Evolutionary conservation across 1,284 basidiomycete species (phyloP).

Genomic region (Cryptococcus sp.): DNA sequence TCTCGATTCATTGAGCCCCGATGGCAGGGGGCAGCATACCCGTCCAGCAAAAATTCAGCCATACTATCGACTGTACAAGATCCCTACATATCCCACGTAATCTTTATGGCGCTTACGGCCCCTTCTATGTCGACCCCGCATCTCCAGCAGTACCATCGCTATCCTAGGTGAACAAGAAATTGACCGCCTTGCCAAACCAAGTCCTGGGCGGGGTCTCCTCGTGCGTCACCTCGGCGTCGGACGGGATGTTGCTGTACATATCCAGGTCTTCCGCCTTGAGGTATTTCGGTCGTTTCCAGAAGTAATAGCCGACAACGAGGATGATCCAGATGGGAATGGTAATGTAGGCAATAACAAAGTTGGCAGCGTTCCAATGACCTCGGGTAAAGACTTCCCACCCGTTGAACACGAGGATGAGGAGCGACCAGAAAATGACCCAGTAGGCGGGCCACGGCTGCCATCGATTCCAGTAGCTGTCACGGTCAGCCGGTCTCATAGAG

Average conservation of each 20-base stretch:
- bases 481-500: too few species aligned
- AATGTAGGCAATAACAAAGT: constrained; percentile 26
- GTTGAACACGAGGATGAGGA: constrained; percentile 20
- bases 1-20: background rate
- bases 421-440: constrained; percentile 19
- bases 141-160: too few species aligned
- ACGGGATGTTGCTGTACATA: constrained; percentile 71
- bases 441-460: constrained; percentile 27
- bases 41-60: too few species aligned
- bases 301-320: constrained; percentile 10
- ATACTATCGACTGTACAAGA: too few species aligned
- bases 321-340: constrained; percentile 17
- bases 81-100: too few species aligned
- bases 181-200: constrained; percentile 51
- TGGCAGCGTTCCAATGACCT: constrained; percentile 7
- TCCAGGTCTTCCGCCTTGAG: constrained; percentile 59
- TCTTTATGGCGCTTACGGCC: too few species aligned
- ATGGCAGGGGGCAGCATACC: too few species aligned
- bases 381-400: constrained; percentile 22
- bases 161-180: constrained; percentile 23
- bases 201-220: constrained; percentile 69
- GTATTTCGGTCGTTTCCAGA: constrained; percentile 9
- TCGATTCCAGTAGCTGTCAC: constrained; percentile 14
- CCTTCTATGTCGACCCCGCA: too few species aligned
- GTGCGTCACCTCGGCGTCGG: constrained; percentile 55